These are phyloP conservation scores for Fraxinus cuspidata DNA, from an alignment of 257 asterid genomes.

Conservation along the genomic window DNA sequence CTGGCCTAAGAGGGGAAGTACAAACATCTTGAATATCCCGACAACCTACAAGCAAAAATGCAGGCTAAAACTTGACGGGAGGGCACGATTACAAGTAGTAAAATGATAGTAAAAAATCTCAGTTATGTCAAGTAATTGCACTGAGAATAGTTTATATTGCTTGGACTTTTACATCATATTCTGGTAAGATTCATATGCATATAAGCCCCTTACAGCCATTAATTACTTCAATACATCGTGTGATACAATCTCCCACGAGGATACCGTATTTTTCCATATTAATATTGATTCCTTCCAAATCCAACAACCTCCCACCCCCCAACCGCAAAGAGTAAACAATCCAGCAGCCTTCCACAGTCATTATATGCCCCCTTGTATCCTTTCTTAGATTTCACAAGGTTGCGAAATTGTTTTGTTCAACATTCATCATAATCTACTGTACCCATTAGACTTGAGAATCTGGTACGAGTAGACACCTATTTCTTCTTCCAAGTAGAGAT, in stretches of 20 bases:
- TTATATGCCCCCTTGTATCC: background rate
- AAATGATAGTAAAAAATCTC: background rate
- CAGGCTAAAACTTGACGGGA: conserved; percentile 15
- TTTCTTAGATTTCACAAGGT: background rate
- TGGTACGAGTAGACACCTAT: background rate
- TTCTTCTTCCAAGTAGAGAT: background rate
- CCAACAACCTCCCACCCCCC: background rate
- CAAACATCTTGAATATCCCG: conserved; percentile 86
- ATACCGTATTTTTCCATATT: background rate
- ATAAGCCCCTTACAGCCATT: background rate
- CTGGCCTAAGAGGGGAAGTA: conserved; percentile 86
- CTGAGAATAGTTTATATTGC: background rate
- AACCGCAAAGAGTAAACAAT: background rate
- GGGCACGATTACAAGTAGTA: background rate
- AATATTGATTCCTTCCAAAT: background rate
- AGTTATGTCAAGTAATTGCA: conserved; percentile 4
- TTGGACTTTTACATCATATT: background rate
- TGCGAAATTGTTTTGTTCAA: background rate
- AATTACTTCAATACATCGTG: background rate
- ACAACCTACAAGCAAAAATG: conserved; percentile 54
- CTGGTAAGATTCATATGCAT: background rate
- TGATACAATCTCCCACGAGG: background rate
- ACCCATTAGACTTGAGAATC: background rate
- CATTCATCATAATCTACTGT: background rate
- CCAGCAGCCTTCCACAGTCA: conserved; percentile 11